These are phyloP conservation scores for Lasiosphaeris hirsuta DNA, from an alignment of 495 filamentous ascomycete genomes.

Conservation along the genomic window DNA sequence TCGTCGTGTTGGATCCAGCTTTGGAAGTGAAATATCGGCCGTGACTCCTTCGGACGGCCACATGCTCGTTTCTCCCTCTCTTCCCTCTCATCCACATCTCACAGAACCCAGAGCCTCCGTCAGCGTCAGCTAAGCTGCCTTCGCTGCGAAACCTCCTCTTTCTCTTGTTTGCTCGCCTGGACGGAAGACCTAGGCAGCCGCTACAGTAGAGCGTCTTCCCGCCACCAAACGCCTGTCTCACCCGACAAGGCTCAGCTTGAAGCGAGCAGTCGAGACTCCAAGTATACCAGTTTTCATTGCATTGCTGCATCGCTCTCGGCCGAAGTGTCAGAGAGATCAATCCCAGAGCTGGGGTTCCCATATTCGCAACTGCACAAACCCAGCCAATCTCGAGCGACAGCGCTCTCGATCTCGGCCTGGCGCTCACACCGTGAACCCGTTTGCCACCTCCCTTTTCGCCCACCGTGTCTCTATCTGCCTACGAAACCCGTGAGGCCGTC, in stretches of 20 bases:
- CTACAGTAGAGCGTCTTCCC: neutral
- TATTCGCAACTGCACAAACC: neutral
- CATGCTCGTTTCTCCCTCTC: constrained; percentile 26
- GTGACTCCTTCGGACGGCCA: constrained; percentile 44
- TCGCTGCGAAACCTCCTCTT: neutral
- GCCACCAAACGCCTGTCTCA: neutral
- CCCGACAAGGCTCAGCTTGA: neutral
- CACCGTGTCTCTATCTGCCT: constrained; percentile 8
- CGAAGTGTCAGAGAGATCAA: neutral
- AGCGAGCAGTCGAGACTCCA: neutral
- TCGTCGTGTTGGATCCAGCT: neutral
- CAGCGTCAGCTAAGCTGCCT: neutral
- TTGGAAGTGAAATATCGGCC: constrained; percentile 49
- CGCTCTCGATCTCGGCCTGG: constrained; percentile 2
- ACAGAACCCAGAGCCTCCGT: neutral
- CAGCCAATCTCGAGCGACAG: constrained; percentile 6
- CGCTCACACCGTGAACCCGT: constrained; percentile 9
- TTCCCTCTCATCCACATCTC: constrained; percentile 19
- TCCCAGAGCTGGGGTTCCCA: constrained; percentile 7
- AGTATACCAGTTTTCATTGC: neutral
- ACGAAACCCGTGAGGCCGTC: neutral
- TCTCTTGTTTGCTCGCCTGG: neutral
- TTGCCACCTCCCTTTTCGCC: neutral
- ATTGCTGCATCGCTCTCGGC: neutral
- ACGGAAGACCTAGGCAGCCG: too few species aligned